Base-by-base conservation (phyloP, 1,284 basidiomycete species). In the Pholiota adiposa region DNA sequence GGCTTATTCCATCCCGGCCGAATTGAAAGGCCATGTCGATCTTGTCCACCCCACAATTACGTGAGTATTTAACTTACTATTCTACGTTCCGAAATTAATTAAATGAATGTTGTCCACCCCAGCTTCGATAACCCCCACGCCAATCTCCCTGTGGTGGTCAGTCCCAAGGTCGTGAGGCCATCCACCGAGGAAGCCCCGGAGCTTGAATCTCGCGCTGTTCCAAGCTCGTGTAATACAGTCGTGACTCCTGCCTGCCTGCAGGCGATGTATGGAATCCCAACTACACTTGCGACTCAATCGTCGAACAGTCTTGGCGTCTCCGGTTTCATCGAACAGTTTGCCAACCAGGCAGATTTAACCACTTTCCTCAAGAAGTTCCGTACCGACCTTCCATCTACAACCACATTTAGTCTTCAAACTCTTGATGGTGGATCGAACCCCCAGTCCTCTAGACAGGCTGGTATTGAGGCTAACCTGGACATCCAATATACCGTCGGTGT, bases 21-120 rank as follows among this genome's bases (percentile, higher is more conserved):
- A 79, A 52, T 68, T 93, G n/a, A 79, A 86, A 61, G 73, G 75
- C 5, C 89, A 92, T 65, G 70, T 92, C 34, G 88, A 92, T 50
- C 71, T 90, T 36, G 77, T 92, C 44, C 87, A 89, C 61, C 91
- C 91, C 0, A 93, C 90, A 0, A 90, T 88, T 0, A 81, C 86
- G 72, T 92, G 21, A 23, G 63, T 91, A 67, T 77, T 78, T 50
- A 36, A 74, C 80, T 62, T 79, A 73, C 58, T 70, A 70, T 5
- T 74, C 78, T 63, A 78, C 70, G 61, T 77, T 81, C 14, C 83
- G 78, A 0, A 70, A 83, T n/a, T 21, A 51, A 67, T 4, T 68
- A 65, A 51, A 56, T 36, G 44, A 18, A n/a, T 1, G 8, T 18
- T 9, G 31, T 38, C 9, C 36, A 4, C n/a, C n/a, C n/a, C n/a